Evolutionary conservation across 345 rosid species (phyloP).

Genomic region (Citrus cavaleriei): DNA sequence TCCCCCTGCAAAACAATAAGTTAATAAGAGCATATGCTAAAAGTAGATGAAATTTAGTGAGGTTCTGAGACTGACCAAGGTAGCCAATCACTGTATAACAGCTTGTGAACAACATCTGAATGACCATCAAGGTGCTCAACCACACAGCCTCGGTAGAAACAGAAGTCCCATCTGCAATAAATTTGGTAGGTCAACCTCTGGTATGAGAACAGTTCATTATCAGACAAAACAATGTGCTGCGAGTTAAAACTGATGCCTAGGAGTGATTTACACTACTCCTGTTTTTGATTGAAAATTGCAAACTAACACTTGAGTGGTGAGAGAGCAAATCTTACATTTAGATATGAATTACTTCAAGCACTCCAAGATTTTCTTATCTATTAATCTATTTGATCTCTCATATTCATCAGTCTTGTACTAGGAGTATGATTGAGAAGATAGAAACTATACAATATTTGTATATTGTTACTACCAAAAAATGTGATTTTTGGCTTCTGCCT

Average conservation of each 20-base stretch:
- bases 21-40: neutral
- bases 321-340: neutral
- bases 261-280: neutral
- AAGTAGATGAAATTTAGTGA: neutral
- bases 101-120: constrained; percentile 66
- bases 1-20: constrained; percentile 45
- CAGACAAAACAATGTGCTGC: neutral
- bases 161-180: constrained; percentile 86
- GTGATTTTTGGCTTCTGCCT: neutral
- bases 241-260: neutral
- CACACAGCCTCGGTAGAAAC: constrained; percentile 59
- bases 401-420: neutral
- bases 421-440: neutral
- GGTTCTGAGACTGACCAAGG: constrained; percentile 51
- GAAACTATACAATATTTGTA: neutral
- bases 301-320: neutral
- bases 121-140: constrained; percentile 96
- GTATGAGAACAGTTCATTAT: constrained; percentile 3
- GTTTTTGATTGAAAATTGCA: neutral
- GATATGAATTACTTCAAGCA: neutral
- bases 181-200: constrained; percentile 1
- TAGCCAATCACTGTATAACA: constrained; percentile 73
- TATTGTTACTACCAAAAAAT: neutral
- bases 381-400: neutral
- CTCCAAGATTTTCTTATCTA: neutral